Evolutionary conservation across 352 stramenopile genomes (phyloP).

Genomic region (Phytophthora tentaculata): DNA sequence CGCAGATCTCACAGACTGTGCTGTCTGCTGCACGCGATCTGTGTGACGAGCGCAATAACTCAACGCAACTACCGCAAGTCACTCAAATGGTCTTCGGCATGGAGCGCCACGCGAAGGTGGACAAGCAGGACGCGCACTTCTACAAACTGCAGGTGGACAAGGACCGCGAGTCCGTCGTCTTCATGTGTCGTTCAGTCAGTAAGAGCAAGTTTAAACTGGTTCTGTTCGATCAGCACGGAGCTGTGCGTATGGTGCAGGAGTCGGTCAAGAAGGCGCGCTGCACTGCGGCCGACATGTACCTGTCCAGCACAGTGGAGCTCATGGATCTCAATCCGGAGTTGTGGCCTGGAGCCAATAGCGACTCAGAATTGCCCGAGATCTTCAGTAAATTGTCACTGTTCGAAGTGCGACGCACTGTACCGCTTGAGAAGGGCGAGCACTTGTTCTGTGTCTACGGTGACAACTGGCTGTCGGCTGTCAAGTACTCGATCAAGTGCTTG

Average conservation of each 20-base stretch:
- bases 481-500: slow-evolving; percentile 89
- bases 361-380: slow-evolving; percentile 81
- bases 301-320: slow-evolving; percentile 85
- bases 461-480: slow-evolving; percentile 89
- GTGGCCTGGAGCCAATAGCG: slow-evolving; percentile 66
- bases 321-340: slow-evolving; percentile 85
- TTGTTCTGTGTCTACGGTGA: slow-evolving; percentile 90
- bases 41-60: slow-evolving; percentile 78
- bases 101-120: slow-evolving; percentile 76
- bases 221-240: slow-evolving; percentile 81
- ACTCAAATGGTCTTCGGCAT: slow-evolving; percentile 74
- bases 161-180: slow-evolving; percentile 76
- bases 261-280: slow-evolving; percentile 77
- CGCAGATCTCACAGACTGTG: slow-evolving; percentile 87
- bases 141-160: slow-evolving; percentile 81
- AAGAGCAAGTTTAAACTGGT: slow-evolving; percentile 93
- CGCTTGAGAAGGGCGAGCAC: slow-evolving; percentile 81
- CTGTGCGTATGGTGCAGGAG: slow-evolving; percentile 86
- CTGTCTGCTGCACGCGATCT: slow-evolving; percentile 79
- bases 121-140: slow-evolving; percentile 91
- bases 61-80: slow-evolving; percentile 59
- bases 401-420: slow-evolving; percentile 81
- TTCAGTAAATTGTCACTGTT: slow-evolving; percentile 87
- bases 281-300: slow-evolving; percentile 90
- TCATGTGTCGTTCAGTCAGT: slow-evolving; percentile 80